phyloP scores from a whole-genome alignment of 2,329 filamentous ascomycete genomes.

The Fusarium circinatum region DNA sequence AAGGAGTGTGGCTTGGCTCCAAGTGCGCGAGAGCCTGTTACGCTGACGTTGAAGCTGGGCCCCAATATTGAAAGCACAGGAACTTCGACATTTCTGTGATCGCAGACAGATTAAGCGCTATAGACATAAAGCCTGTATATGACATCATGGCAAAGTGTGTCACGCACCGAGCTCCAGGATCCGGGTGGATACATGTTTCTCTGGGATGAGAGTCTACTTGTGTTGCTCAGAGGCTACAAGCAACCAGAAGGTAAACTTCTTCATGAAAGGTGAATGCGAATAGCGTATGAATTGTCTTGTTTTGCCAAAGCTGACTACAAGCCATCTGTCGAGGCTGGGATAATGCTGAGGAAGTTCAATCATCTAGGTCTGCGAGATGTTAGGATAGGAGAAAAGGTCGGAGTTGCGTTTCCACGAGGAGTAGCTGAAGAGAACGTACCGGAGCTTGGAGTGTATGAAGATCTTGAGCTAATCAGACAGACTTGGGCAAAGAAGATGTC shows the following conservation, averaged over 20 bases:
- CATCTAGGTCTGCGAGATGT: neutral
- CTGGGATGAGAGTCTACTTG: neutral
- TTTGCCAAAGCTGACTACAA: neutral
- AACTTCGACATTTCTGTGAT: no score
- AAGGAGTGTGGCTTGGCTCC: neutral
- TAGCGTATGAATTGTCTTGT: no score
- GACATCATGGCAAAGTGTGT: neutral
- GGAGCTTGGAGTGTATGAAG: neutral
- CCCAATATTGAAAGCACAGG: neutral
- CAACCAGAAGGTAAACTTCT: neutral
- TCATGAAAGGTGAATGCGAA: neutral
- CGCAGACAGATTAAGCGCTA: no score
- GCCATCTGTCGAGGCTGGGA: no score
- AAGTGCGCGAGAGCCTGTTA: no score
- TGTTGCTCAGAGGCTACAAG: neutral
- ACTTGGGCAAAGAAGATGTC: neutral
- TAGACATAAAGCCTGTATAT: neutral
- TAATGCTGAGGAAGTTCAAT: neutral
- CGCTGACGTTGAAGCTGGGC: neutral
- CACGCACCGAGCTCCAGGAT: neutral
- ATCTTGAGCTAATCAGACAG: neutral
- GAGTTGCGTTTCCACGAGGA: neutral
- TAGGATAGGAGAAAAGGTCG: neutral
- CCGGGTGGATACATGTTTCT: neutral
- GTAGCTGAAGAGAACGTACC: neutral